Evolutionary conservation across 2,329 filamentous ascomycete genomes (phyloP), one percentile per base, ranked within the genome.

Genomic region (Pleomassaria siparia): DNA sequence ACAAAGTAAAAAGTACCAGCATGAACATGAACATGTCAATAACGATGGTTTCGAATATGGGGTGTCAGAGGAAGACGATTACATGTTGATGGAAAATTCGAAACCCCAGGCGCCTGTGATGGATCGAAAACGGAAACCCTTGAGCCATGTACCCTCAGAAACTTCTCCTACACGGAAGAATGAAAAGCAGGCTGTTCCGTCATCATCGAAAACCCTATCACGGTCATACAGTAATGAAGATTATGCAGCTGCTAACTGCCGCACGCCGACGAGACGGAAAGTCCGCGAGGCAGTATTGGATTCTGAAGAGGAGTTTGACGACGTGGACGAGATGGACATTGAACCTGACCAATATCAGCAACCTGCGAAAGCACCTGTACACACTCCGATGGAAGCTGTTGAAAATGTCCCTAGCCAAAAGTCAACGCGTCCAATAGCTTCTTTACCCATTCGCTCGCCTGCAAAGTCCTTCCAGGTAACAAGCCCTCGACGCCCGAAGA

Each of bases 81-180:
- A 54, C 43, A 47, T 48, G 11, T 25, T 44, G 35, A 50, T 52
- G 40, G 39, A 32, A 30, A 37, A 55, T 11, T 35, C 44, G 21
- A 44, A 49, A 8, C 25, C 46, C 25, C n/a, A 43, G 11, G 29
- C 44, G 21, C 41, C 55, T 16, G 40, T 53, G 24, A 51, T 45
- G 11, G 53, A 37, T 32, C 59, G 60, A 15, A 69, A 69, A 47
- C 59, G 66, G 36, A 70, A 67, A 49, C 56, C 65, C 3, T 33
- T 65, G 18, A 64, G 63, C 40, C 65, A 55, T 15, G 58, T 56
- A 10, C 51, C 62, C 18, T 66, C 65, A 2, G 64, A 66, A 13
- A 59, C 47, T 0, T 44, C 46, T 33, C 64, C 64, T 22, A 56
- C 58, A 39, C 62, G 60, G 35, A 69, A 68, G 35, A 51, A 66